These are phyloP conservation scores for Teunomyces funiuensis DNA, from an alignment of 805 yeast genomes.

Conservation along the genomic window DNA sequence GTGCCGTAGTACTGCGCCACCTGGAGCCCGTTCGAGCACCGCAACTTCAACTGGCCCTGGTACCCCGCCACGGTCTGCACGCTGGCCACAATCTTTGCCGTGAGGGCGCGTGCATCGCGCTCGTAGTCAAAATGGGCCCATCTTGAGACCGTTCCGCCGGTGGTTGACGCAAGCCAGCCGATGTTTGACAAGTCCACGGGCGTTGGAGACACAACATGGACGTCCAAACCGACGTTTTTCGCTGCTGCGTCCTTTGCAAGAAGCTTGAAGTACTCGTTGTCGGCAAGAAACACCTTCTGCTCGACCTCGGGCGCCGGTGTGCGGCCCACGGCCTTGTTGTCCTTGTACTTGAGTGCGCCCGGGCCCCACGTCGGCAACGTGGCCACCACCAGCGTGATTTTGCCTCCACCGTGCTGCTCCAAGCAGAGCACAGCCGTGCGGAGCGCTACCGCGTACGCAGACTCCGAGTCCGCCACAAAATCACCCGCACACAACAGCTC, in stretches of 20 bases:
- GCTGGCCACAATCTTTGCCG: slow-evolving; percentile 57
- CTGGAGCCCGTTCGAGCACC: slow-evolving; percentile 86
- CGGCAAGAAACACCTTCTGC: slow-evolving; percentile 56
- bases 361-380: slow-evolving; percentile 80
- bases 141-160: slow-evolving; percentile 69
- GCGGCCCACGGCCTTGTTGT: slow-evolving; percentile 39
- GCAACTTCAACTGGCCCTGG: slow-evolving; percentile 78
- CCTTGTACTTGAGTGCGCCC: slow-evolving; percentile 58
- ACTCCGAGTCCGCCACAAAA: slow-evolving; percentile 51
- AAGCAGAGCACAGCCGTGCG: slow-evolving; percentile 65
- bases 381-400: slow-evolving; percentile 66
- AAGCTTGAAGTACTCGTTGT: slow-evolving; percentile 59
- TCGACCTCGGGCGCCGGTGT: slow-evolving; percentile 42
- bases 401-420: slow-evolving; percentile 74
- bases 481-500: slow-evolving; percentile 44
- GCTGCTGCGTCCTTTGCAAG: slow-evolving; percentile 57
- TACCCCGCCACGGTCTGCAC: slow-evolving; percentile 60
- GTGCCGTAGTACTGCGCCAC: slow-evolving; percentile 72
- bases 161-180: slow-evolving; percentile 61
- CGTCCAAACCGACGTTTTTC: slow-evolving; percentile 69
- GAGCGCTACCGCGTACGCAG: slow-evolving; percentile 79
- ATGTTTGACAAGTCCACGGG: slow-evolving; percentile 73
- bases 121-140: slow-evolving; percentile 68
- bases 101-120: slow-evolving; percentile 67
- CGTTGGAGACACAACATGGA: slow-evolving; percentile 64